phyloP scores from a whole-genome alignment of 768 basidiomycete species.

The Tulasnella sp. region DNA sequence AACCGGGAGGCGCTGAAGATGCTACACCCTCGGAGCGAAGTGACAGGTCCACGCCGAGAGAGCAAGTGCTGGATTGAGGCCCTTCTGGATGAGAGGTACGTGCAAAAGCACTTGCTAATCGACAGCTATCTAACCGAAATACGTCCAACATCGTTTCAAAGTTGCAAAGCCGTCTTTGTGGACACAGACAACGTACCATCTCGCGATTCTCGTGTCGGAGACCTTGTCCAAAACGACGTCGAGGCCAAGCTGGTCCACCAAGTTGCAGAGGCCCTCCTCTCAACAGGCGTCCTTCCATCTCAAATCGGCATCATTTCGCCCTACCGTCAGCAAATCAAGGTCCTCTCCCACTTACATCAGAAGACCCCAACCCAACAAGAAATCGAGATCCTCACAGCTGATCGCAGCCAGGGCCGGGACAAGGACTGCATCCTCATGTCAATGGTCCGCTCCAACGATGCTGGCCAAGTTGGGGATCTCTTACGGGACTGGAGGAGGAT shows the following conservation, averaged over 20 bases:
- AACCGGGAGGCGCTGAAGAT: constrained; percentile 33
- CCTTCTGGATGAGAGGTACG: constrained; percentile 54
- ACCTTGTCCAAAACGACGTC: constrained; percentile 77
- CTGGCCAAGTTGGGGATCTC: constrained; percentile 78
- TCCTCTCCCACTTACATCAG: constrained; percentile 55
- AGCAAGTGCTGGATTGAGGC: constrained; percentile 59
- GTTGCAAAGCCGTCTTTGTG: constrained; percentile 84
- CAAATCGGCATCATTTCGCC: constrained; percentile 84
- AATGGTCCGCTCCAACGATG: constrained; percentile 79
- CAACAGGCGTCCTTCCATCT: constrained; percentile 49
- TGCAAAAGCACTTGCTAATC: not conserved
- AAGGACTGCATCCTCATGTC: constrained; percentile 93
- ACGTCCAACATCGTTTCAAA: constrained; percentile 25
- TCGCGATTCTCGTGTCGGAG: constrained; percentile 67
- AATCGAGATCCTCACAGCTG: constrained; percentile 83
- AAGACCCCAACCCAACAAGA: constrained; percentile 31
- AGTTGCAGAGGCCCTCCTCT: constrained; percentile 51
- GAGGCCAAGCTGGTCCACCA: constrained; percentile 47
- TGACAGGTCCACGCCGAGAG: constrained; percentile 21
- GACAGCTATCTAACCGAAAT: not conserved
- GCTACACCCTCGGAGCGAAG: constrained; percentile 31
- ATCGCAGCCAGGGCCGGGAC: constrained; percentile 88
- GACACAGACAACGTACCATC: constrained; percentile 81
- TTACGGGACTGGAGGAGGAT: constrained; percentile 92
- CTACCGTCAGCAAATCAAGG: constrained; percentile 93